These are phyloP conservation scores for Eucalyptus cloeziana DNA, from an alignment of 345 rosid species.

Conservation along the genomic window DNA sequence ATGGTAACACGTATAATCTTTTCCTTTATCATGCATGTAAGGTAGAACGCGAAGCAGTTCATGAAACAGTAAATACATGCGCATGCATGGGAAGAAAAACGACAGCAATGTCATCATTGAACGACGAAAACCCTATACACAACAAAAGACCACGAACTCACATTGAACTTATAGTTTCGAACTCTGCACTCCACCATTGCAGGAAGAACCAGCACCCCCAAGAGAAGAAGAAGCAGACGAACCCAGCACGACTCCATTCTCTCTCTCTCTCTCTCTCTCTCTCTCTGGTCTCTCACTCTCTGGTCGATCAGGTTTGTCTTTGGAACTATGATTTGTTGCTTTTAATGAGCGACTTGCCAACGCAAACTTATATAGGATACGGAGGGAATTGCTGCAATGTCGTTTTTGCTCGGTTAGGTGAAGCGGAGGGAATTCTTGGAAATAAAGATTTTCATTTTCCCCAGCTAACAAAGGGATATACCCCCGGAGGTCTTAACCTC, in stretches of 20 bases:
- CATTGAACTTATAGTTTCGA: constrained; percentile 26
- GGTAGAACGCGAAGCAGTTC: neutral
- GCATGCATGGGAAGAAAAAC: neutral
- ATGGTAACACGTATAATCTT: neutral
- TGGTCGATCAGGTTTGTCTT: neutral
- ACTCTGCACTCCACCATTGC: constrained; percentile 14
- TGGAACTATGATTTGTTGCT: neutral
- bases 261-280: neutral
- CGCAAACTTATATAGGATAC: neutral
- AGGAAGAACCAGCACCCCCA: constrained; percentile 2
- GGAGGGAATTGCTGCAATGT: constrained; percentile 4
- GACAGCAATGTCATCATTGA: neutral
- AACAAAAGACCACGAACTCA: neutral
- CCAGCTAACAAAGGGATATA: neutral
- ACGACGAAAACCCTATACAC: neutral
- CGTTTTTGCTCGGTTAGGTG: constrained; percentile 17
- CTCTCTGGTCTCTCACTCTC: neutral
- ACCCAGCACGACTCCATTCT: neutral
- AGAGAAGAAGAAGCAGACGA: constrained; percentile 4
- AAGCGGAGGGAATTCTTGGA: neutral
- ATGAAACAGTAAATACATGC: neutral
- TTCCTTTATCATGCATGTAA: neutral
- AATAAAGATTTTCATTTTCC: neutral
- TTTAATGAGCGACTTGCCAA: neutral
- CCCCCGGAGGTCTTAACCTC: neutral